Evolutionary conservation across 2,329 filamentous ascomycete species (phyloP).

Genomic region (Sclerotinia trifoliorum): DNA sequence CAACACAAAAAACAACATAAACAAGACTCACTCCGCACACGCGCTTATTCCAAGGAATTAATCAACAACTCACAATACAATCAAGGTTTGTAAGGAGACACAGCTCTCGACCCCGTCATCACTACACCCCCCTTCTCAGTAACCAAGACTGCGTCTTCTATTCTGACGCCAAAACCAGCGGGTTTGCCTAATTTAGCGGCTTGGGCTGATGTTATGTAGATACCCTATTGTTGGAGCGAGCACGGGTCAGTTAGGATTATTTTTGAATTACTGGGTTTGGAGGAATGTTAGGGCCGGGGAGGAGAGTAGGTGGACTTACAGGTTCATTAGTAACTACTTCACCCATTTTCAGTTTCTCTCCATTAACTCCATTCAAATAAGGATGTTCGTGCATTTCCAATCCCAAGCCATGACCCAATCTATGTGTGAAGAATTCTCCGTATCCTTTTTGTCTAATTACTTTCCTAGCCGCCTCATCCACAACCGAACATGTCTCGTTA

Average conservation of each 20-base stretch:
- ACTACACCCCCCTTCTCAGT: conserved; percentile 49
- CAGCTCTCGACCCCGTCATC: conserved; percentile 32
- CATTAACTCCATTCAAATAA: conserved; percentile 63
- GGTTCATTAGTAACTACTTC: conserved; percentile 65
- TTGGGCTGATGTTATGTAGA: conserved; percentile 51
- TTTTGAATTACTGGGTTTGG: no score
- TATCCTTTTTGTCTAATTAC: conserved; percentile 51
- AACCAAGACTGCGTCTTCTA: conserved; percentile 61
- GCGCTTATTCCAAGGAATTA: no score
- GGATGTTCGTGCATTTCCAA: conserved; percentile 66
- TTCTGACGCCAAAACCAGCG: conserved; percentile 59
- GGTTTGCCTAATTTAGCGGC: conserved; percentile 26
- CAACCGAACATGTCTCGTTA: conserved; percentile 55
- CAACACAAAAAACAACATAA: no score
- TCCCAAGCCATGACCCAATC: conserved; percentile 61
- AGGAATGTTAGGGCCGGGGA: background rate
- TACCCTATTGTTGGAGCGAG: conserved; percentile 42
- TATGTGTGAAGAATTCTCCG: conserved; percentile 57
- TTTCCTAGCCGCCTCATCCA: conserved; percentile 57
- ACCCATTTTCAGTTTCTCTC: conserved; percentile 48
- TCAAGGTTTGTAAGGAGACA: conserved; percentile 34
- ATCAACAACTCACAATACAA: no score
- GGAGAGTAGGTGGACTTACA: conserved; percentile 23
- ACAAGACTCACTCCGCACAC: no score
- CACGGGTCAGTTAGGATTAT: background rate